Percentiles rank a stretch among this genome's conserved stretches.
phyloP scores from a whole-genome alignment of 768 basidiomycete genomes.

The Russula emetica region DNA sequence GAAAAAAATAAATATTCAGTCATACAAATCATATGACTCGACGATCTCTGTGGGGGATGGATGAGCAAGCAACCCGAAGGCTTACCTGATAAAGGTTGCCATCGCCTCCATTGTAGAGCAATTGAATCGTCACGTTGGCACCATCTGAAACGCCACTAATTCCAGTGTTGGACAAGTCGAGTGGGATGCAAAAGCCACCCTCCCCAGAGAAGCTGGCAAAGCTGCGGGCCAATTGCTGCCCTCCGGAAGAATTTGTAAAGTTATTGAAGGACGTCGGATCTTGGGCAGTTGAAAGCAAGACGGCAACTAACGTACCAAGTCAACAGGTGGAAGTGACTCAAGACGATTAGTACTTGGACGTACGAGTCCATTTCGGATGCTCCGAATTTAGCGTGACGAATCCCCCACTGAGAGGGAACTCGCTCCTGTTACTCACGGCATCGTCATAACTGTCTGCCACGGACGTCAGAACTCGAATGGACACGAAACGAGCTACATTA shows the following conservation, averaged over 20 bases:
- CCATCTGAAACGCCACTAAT: conserved; percentile 54
- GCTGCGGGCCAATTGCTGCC: conserved; percentile 39
- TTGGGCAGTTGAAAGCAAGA: conserved; percentile 50
- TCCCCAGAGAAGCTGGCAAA: conserved; percentile 51
- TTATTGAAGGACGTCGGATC: conserved; percentile 60
- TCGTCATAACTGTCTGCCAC: conserved; percentile 57
- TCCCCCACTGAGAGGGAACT: conserved; percentile 63
- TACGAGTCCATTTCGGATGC: conserved; percentile 60
- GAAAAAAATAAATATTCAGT: neutral
- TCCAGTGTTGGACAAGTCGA: conserved; percentile 51
- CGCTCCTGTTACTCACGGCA: conserved; percentile 51
- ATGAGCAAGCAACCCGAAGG: neutral
- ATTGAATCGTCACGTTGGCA: conserved; percentile 68
- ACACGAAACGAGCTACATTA: conserved; percentile 29
- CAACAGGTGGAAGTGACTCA: neutral
- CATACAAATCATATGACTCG: too few relatives aligned
- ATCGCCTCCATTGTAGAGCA: conserved; percentile 68
- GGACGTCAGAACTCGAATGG: conserved; percentile 1
- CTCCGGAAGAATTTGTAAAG: conserved; percentile 48
- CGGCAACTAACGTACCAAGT: conserved; percentile 42
- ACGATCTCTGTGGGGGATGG: neutral
- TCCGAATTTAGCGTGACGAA: conserved; percentile 62
- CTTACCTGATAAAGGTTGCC: conserved; percentile 64
- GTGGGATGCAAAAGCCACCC: conserved; percentile 62
- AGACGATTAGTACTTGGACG: conserved; percentile 27